Evolutionary conservation across 2,329 filamentous ascomycete species (phyloP).

Genomic region (Diplodia intermedia): DNA sequence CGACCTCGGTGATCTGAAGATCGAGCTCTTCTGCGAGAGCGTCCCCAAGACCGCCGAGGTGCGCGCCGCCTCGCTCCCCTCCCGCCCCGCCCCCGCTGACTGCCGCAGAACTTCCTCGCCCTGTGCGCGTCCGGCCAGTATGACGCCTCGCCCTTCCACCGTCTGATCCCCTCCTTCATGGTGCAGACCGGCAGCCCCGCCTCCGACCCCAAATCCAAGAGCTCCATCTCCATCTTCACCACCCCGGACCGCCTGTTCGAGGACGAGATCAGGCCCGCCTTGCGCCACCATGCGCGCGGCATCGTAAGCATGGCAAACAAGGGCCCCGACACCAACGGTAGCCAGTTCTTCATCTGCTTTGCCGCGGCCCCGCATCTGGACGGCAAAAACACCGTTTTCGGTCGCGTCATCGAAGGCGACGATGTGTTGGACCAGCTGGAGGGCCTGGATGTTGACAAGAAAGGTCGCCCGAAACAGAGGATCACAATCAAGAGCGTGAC

Average conservation of each 20-base stretch:
- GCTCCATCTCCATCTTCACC: slow-evolving; percentile 74
- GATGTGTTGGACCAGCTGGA: slow-evolving; percentile 75
- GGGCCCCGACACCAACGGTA: slow-evolving; percentile 74
- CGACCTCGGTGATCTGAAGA: slow-evolving; percentile 85
- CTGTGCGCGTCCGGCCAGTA: slow-evolving; percentile 83
- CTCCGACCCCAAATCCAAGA: slow-evolving; percentile 62
- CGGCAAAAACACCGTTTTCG: slow-evolving; percentile 84
- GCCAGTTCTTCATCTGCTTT: slow-evolving; percentile 82
- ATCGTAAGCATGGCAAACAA: slow-evolving; percentile 82
- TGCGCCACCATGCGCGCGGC: slow-evolving; percentile 72
- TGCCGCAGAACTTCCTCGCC: slow-evolving; percentile 78
- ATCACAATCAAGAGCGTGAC: slow-evolving; percentile 72
- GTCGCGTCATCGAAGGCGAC: slow-evolving; percentile 65
- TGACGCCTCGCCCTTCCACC: slow-evolving; percentile 77
- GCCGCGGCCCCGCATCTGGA: slow-evolving; percentile 81
- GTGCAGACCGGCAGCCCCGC: slow-evolving; percentile 71
- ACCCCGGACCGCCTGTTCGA: slow-evolving; percentile 66
- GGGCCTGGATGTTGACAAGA: slow-evolving; percentile 75
- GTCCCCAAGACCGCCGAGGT: slow-evolving; percentile 91
- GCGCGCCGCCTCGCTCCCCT: slow-evolving; percentile 38
- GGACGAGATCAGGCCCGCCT: slow-evolving; percentile 77
- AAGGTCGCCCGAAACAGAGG: slow-evolving; percentile 72
- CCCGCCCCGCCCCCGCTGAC: slow-evolving; percentile 1
- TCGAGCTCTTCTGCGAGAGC: slow-evolving; percentile 94
- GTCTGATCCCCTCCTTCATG: slow-evolving; percentile 82